Base-by-base conservation (phyloP, 2,329 filamentous ascomycete species). In the Didymellaceae sp. region DNA sequence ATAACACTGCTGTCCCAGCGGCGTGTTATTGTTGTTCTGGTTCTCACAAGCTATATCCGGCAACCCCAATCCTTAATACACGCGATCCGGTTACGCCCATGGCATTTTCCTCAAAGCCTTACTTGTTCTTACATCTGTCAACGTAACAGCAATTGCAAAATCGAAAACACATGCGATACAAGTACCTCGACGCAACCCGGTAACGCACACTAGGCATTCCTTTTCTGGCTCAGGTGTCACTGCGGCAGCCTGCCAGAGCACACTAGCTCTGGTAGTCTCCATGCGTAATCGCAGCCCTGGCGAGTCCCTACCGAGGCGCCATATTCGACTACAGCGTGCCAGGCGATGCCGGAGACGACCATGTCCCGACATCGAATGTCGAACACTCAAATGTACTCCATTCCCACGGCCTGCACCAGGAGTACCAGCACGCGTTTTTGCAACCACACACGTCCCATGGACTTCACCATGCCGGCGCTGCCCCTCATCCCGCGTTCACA, bases 231-330 rank as follows among this genome's bases (percentile, higher is more conserved):
- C 72, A 71, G 71, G 72, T 74, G 73, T 74, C 63, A 74, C 67
- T 64, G 67, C 68, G 72, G 75, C 73, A 67, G 72, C 71, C 74
- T 78, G 75, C 75, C 74, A 75, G 75, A 77, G 75, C 74, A 71
- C 73, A 68, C 63, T 73, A 72, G 75, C 75, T 77, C 75, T 77
- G 75, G 77, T 75, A 78, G 76, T 75, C 74, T 77, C 72, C 71
- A 77, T 77, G 74, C 75, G 74, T 73, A 75, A 69, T 76, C 68
- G 76, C 76, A 77, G 78, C 70, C 69, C 76, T 79, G 76, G 77
- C 77, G 74, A 74, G 75, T 70, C 64, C 70, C 67, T 70, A 75
- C 70, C 72, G 75, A 71, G 75, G 75, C 66, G 74, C 72, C 62
- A 72, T 71, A 69, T 75, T 78, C 72, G 73, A 77, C 71, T 77